Conservation (phyloP, 768 basidiomycete genomes). For the Macrolepiota dolichaula region DNA sequence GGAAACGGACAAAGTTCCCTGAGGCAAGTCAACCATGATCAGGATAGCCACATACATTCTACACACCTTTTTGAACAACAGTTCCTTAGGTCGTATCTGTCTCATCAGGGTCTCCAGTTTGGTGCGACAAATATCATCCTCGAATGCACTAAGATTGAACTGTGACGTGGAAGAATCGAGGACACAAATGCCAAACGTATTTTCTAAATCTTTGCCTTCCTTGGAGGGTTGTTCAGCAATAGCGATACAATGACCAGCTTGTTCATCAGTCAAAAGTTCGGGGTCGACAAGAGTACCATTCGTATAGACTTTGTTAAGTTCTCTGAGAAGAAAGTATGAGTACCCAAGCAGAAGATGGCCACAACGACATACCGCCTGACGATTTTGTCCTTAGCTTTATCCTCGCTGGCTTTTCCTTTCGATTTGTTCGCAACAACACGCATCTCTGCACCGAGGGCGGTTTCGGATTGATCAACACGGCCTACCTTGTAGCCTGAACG, state of each 20-base stretch:
- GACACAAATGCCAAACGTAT: slow-evolving; percentile 84
- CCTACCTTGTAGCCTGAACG: slow-evolving; percentile 85
- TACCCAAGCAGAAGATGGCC: not conserved
- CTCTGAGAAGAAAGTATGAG: slow-evolving; percentile 39
- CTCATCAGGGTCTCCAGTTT: slow-evolving; percentile 91
- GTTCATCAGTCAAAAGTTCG: slow-evolving; percentile 84
- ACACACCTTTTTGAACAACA: slow-evolving; percentile 83
- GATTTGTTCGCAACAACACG: slow-evolving; percentile 72
- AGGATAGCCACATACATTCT: not conserved
- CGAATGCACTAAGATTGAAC: slow-evolving; percentile 86
- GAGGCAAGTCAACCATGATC: slow-evolving; percentile 3
- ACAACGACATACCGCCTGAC: slow-evolving; percentile 60
- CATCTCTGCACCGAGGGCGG: slow-evolving; percentile 96
- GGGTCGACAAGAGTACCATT: slow-evolving; percentile 94
- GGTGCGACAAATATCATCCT: slow-evolving; percentile 91
- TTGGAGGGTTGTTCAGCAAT: slow-evolving; percentile 64
- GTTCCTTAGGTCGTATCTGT: slow-evolving; percentile 86
- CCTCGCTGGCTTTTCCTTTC: slow-evolving; percentile 54
- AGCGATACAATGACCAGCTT: slow-evolving; percentile 92
- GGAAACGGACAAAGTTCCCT: slow-evolving; percentile 85
- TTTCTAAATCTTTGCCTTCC: slow-evolving; percentile 35
- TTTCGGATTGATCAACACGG: slow-evolving; percentile 95
- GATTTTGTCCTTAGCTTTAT: slow-evolving; percentile 78
- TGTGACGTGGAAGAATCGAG: slow-evolving; percentile 95
- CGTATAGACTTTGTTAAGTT: slow-evolving; percentile 94